phyloP scores from a whole-genome alignment of 2,329 filamentous ascomycete species.

The Polychaeton citri region DNA sequence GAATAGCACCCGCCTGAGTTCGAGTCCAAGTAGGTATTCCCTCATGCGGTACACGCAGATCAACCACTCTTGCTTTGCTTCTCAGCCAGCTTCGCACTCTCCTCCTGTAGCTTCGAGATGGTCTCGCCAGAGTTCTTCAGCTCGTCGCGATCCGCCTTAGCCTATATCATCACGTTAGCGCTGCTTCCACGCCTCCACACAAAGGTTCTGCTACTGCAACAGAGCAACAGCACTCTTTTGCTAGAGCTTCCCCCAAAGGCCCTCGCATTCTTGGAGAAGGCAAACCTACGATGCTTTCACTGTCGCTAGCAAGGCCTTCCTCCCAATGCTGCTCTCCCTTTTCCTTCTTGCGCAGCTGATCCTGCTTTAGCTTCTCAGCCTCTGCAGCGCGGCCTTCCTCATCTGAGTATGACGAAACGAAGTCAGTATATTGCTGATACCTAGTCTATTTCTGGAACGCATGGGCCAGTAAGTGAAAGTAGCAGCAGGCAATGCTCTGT shows the following conservation, averaged over 20 bases:
- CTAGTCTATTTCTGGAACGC: too few relatives aligned
- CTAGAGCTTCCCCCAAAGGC: conserved; percentile 1
- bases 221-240: too few relatives aligned
- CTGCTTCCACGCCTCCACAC: too few relatives aligned
- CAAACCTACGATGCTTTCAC: conserved; percentile 57
- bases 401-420: conserved; percentile 16
- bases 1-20: too few relatives aligned
- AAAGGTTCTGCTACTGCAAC: too few relatives aligned
- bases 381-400: conserved; percentile 29
- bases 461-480: background rate
- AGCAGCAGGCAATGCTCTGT: background rate
- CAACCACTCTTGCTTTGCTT: too few relatives aligned
- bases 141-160: conserved; percentile 25
- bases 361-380: conserved; percentile 47
- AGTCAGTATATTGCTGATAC: background rate
- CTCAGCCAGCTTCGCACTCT: conserved; percentile 19
- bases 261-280: background rate
- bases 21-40: too few relatives aligned
- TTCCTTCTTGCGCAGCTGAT: conserved; percentile 36
- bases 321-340: conserved; percentile 63
- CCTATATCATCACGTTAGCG: too few relatives aligned
- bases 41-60: too few relatives aligned
- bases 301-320: conserved; percentile 61
- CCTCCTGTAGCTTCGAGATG: conserved; percentile 22
- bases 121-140: conserved; percentile 14